Evolutionary conservation across 345 rosid species (phyloP).

Genomic region (Arabis hirsuta): DNA sequence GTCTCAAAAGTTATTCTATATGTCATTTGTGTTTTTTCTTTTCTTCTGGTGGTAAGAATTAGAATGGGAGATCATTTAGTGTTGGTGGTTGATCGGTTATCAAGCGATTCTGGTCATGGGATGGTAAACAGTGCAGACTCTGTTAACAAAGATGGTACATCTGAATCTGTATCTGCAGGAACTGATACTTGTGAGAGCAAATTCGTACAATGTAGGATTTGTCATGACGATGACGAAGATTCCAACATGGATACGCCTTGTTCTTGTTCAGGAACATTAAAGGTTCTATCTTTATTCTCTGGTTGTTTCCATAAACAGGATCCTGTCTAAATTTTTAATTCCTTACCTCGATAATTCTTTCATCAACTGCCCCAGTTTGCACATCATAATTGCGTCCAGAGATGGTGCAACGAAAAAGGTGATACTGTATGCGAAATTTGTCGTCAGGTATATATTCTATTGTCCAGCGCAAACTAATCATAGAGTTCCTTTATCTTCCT

Average conservation of each 20-base stretch:
- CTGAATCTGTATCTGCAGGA: constrained; percentile 39
- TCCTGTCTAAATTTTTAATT: background rate
- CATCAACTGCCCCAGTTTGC: constrained; percentile 65
- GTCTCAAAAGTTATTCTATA: background rate
- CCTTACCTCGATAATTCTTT: background rate
- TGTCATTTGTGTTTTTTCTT: background rate
- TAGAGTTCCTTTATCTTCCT: constrained; percentile 1
- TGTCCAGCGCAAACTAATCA: background rate
- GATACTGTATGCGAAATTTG: constrained; percentile 84
- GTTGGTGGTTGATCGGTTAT: constrained; percentile 61
- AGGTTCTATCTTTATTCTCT: constrained; percentile 51
- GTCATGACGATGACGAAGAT: constrained; percentile 88
- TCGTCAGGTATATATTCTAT: constrained; percentile 65
- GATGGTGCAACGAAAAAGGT: constrained; percentile 92
- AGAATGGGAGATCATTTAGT: constrained; percentile 83
- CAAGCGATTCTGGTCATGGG: constrained; percentile 57
- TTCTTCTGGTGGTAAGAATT: constrained; percentile 33
- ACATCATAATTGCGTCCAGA: constrained; percentile 78
- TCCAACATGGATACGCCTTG: constrained; percentile 81
- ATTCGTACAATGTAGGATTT: constrained; percentile 74
- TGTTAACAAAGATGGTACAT: constrained; percentile 33
- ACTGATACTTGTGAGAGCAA: constrained; percentile 49
- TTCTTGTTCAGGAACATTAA: constrained; percentile 85
- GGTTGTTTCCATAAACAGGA: background rate
- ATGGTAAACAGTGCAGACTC: constrained; percentile 33